Base-by-base conservation (phyloP, 2,329 filamentous ascomycete species). In the Rutstroemia sp. region DNA sequence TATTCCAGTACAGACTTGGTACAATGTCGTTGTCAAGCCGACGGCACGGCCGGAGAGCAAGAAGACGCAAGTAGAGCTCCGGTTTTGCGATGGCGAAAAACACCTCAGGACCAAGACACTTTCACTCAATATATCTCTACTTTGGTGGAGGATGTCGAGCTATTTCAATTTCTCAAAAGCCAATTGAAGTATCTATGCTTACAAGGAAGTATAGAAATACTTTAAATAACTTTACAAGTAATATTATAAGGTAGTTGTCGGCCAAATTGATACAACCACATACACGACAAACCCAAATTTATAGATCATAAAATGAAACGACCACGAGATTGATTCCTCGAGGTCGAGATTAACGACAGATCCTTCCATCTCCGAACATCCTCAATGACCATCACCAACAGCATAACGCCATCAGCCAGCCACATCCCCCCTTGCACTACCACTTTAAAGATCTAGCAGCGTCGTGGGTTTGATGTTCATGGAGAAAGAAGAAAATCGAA, bases 291-390 rank as follows among this genome's bases (percentile, higher is more conserved):
- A n/a, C 23, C 36, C 16, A 25, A 9, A 53, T 48, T 54, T 71
- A 64, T 71, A 67, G 69, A 70, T 69, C 68, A 70, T 70, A 71
- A 71, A 71, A 71, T 71, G 69, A 71, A 71, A 71, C 69, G 64
- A 67, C 65, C 64, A 62, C 64, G 64, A 69, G 63, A 71, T 68
- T 60, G 63, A 57, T 48, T 63, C 58, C 63, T 62, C 67, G 65
- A 67, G 65, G 65, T 70, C 68, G 69, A 71, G 69, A 71, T 71
- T 71, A 71, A 71, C 69, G 69, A 70, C 69, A 70, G 68, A 70
- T 69, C 68, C 60, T 66, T 68, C 62, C 54, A 58, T 71, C 67
- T 70, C 59, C 60, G 67, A 70, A 67, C 66, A 68, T 64, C 56
- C 60, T 17, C 16, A 55, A 66, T 62, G 51, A 60, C 57, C 40